These are phyloP conservation scores for Volutella citrinella DNA, from an alignment of 2,329 filamentous ascomycete species.

Conservation along the genomic window DNA sequence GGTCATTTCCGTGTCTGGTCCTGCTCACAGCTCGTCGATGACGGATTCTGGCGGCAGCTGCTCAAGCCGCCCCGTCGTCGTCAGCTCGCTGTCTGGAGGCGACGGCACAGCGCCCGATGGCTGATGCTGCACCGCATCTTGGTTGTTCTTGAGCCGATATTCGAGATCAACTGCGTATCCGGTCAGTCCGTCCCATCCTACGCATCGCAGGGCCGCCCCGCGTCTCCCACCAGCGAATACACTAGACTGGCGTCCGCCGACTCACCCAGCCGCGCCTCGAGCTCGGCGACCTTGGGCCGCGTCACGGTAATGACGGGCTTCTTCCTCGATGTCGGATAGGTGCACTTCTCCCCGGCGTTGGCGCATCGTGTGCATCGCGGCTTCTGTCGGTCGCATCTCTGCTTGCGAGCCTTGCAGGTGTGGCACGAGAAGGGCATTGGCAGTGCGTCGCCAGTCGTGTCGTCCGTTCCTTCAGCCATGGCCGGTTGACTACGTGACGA, in stretches of 20 bases:
- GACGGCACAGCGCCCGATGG: conserved; percentile 13
- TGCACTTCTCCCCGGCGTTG: conserved; percentile 16
- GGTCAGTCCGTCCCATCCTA: too few relatives aligned
- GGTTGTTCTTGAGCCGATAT: conserved; percentile 15
- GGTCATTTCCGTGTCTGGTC: too few relatives aligned
- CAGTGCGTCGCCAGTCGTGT: background rate
- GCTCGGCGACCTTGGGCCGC: conserved; percentile 25
- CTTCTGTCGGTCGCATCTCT: conserved; percentile 27
- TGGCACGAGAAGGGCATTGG: conserved; percentile 24
- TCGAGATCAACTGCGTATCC: conserved; percentile 23
- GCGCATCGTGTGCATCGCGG: conserved; percentile 25
- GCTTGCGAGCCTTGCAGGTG: conserved; percentile 25
- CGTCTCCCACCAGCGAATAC: too few relatives aligned
- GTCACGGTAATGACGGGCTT: conserved; percentile 19
- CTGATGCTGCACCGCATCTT: conserved; percentile 14
- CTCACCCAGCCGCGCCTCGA: conserved; percentile 24
- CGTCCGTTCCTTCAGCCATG: conserved; percentile 12
- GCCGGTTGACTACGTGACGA: too few relatives aligned
- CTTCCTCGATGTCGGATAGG: conserved; percentile 26
- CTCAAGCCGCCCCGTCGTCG: conserved; percentile 27
- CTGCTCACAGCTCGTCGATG: conserved; percentile 27
- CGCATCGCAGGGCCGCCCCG: too few relatives aligned
- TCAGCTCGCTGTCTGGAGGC: conserved; percentile 13
- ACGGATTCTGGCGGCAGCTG: conserved; percentile 24
- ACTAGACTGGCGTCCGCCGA: too few relatives aligned